phyloP scores from a whole-genome alignment of 225 moss, liverwort and hornwort species.

The Lunularia cruciata region DNA sequence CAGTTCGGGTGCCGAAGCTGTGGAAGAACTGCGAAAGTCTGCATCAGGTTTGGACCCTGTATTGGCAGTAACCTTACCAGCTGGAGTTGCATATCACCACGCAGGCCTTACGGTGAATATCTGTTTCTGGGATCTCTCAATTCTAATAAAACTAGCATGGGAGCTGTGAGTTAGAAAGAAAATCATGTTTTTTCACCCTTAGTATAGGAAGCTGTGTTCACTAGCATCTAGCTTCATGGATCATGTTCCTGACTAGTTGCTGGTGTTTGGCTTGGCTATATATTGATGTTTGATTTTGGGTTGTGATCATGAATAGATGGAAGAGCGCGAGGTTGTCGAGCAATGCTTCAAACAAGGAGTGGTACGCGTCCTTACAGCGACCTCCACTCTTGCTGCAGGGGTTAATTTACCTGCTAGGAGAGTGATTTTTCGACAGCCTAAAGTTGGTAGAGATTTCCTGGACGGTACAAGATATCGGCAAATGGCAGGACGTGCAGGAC shows the following conservation, averaged over 20 bases:
- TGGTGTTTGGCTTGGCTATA: too few relatives aligned
- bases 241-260: too few relatives aligned
- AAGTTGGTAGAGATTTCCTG: conserved; percentile 85
- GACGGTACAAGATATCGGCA: conserved; percentile 93
- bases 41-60: conserved; percentile 87
- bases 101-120: conserved; percentile 84
- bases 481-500: conserved; percentile 97
- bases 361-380: conserved; percentile 87
- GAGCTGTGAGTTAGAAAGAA: too few relatives aligned
- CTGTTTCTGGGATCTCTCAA: neutral
- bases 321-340: conserved; percentile 93
- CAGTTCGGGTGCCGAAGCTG: conserved; percentile 60
- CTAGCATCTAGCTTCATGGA: too few relatives aligned
- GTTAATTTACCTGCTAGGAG: conserved; percentile 95
- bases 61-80: conserved; percentile 71
- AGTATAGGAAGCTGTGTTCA: too few relatives aligned
- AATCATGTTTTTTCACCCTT: too few relatives aligned
- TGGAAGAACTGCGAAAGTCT: conserved; percentile 72
- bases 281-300: neutral
- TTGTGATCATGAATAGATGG: conserved; percentile 34
- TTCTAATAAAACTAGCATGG: neutral
- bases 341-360: conserved; percentile 84
- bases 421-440: conserved; percentile 94
- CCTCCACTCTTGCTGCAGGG: conserved; percentile 95
- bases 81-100: conserved; percentile 95